Evolutionary conservation across 2,329 filamentous ascomycete species (phyloP).

Genomic region (Thyridium curvatum): DNA sequence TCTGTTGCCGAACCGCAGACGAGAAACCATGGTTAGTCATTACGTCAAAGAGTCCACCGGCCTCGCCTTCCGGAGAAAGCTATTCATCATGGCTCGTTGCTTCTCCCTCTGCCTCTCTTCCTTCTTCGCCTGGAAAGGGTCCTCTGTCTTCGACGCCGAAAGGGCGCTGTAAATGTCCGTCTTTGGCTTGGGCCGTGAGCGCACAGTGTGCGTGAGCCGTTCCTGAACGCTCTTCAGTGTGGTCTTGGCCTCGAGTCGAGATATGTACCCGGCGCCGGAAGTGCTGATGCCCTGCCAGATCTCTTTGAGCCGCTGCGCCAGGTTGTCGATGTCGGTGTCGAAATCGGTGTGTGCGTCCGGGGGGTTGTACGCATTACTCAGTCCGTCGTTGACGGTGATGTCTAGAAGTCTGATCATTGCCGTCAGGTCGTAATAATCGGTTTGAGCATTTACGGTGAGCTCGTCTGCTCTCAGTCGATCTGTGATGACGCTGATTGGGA

Average conservation of each 20-base stretch:
- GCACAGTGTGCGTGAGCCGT: conserved; percentile 63
- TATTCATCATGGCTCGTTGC: conserved; percentile 21
- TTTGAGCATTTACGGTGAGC: conserved; percentile 47
- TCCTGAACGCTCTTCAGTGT: conserved; percentile 68
- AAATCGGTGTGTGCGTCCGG: conserved; percentile 36
- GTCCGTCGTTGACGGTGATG: conserved; percentile 63
- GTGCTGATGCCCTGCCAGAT: conserved; percentile 62
- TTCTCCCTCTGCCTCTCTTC: conserved; percentile 17
- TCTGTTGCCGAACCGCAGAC: too few species aligned
- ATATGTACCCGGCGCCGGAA: conserved; percentile 64
- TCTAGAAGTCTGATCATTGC: conserved; percentile 65
- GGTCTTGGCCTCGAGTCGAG: conserved; percentile 71
- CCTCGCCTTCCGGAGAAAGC: conserved; percentile 8
- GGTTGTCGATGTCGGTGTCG: conserved; percentile 63
- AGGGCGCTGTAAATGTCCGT: conserved; percentile 40
- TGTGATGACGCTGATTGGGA: conserved; percentile 37
- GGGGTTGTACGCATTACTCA: too few species aligned
- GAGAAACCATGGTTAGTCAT: too few species aligned
- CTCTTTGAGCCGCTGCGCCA: conserved; percentile 53
- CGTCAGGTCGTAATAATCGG: conserved; percentile 63
- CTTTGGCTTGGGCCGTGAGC: conserved; percentile 54
- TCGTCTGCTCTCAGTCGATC: conserved; percentile 37
- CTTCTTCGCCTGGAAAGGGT: conserved; percentile 11
- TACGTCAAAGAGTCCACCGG: too few species aligned
- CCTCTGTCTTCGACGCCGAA: conserved; percentile 8